Evolutionary conservation across 495 filamentous ascomycete genomes (phyloP).

Genomic region (Tuber aestivum): DNA sequence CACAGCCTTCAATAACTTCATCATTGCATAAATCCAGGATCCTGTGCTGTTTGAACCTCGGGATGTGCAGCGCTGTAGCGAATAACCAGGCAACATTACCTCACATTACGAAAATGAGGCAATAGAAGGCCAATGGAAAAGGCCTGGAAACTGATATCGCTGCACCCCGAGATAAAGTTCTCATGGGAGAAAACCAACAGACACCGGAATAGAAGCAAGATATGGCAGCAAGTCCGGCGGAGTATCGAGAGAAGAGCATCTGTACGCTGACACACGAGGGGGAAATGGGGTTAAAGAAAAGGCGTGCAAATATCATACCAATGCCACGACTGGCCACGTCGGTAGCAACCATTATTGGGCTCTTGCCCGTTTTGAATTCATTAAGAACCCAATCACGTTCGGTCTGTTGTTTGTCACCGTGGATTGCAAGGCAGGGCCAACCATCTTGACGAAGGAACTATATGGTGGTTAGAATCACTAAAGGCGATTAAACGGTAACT

Average conservation of each 20-base stretch:
- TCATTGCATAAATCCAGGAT: slow-evolving; percentile 43
- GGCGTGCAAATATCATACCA: slow-evolving; percentile 80
- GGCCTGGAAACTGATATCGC: slow-evolving; percentile 38
- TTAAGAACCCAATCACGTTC: slow-evolving; percentile 99
- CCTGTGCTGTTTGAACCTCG: slow-evolving; percentile 43
- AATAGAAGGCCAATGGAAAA: slow-evolving; percentile 39
- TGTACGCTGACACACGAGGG: slow-evolving; percentile 45
- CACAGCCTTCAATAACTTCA: slow-evolving; percentile 41
- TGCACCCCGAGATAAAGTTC: slow-evolving; percentile 44
- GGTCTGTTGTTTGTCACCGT: slow-evolving; percentile 99
- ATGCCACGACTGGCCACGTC: slow-evolving; percentile 99
- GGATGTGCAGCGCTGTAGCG: slow-evolving; percentile 42
- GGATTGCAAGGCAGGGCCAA: slow-evolving; percentile 96
- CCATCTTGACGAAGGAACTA: slow-evolving; percentile 93
- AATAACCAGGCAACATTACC: slow-evolving; percentile 39
- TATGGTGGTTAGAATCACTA: slow-evolving; percentile 19
- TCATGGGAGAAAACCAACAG: slow-evolving; percentile 44
- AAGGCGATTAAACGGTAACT: neutral
- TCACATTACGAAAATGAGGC: slow-evolving; percentile 33
- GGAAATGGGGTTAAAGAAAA: slow-evolving; percentile 46
- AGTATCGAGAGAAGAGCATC: slow-evolving; percentile 80
- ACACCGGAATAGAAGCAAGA: slow-evolving; percentile 43
- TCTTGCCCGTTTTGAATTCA: slow-evolving; percentile 96
- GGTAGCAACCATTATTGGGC: slow-evolving; percentile 95
- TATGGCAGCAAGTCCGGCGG: slow-evolving; percentile 42